phyloP scores from a whole-genome alignment of 208 protist species.

The Leishmania martiniquensis region DNA sequence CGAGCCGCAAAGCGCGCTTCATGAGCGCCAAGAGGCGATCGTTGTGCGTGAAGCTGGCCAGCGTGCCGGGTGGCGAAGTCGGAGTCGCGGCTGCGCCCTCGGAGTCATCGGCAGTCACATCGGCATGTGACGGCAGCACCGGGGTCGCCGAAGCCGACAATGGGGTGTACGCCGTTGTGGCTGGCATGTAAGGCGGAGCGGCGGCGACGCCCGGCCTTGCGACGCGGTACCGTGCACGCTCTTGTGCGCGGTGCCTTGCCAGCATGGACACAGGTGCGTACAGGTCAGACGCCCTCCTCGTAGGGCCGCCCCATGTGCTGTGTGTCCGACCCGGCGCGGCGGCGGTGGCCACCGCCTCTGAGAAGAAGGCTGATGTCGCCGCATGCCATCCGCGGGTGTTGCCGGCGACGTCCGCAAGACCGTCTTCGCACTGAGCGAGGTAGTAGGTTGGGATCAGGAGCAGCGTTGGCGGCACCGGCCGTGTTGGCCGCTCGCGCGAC shows the following conservation, averaged over 20 bases:
- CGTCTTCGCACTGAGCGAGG: slow-evolving; percentile 29
- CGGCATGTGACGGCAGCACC: neutral
- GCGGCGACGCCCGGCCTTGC: neutral
- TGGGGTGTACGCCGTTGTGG: neutral
- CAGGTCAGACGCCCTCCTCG: slow-evolving; percentile 1
- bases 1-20: slow-evolving; percentile 8
- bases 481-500: neutral
- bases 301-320: neutral
- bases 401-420: slow-evolving; percentile 18
- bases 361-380: slow-evolving; percentile 27
- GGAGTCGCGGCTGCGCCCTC: neutral
- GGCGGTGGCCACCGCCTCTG: neutral
- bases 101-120: neutral
- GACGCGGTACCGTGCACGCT: slow-evolving; percentile 13
- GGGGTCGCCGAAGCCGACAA: neutral
- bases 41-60: slow-evolving; percentile 4
- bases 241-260: slow-evolving; percentile 21
- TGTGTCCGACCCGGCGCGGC: neutral
- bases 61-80: neutral
- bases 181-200: neutral
- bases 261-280: slow-evolving; percentile 15
- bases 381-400: slow-evolving; percentile 18
- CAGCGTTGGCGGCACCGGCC: neutral
- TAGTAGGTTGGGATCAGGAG: slow-evolving; percentile 23
- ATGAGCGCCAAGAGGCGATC: slow-evolving; percentile 17